Evolutionary conservation across 768 basidiomycete genomes (phyloP), one percentile per base, ranked within the genome.

Genomic region (Chalciporus piperatus): DNA sequence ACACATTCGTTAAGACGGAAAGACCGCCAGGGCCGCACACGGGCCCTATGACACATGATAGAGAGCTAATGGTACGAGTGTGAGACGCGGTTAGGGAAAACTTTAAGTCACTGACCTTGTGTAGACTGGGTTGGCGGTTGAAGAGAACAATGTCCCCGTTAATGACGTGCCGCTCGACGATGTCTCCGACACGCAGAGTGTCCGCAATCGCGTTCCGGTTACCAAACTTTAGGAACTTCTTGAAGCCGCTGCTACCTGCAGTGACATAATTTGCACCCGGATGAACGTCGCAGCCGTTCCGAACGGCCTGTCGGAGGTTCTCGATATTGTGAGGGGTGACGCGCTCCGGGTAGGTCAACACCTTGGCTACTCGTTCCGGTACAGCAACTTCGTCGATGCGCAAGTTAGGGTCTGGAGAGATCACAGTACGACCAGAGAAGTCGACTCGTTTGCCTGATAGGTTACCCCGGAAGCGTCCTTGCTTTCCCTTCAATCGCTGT

Each of bases 1-100:
- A 98, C 97, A 82, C 97, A 99, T 68, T 99, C 97, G 64, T 99
- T 99, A 50, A 99, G 73, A 28, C 97, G 81, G 75, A 99, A 98
- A 1, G 97, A 90, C 57, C 96, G 77, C 97, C 97, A 99, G 20
- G 97, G 97, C 27, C 97, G 79, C 48, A 99, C 81, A 78, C 96
- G 96, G 52, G 90, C 95, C 53, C 94, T 78, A 72, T 99, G 97
- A 66, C 94, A 97, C 93, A 99, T 98, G 67, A 99, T 98, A 6
- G 97, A 98, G 16, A 99, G 77, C 88, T 92, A 48, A 32, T 53
- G 2, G n/a, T 41, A 20, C 30, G 14, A 53, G 57, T 28, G 53
- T 55, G 40, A 52, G 45, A 40, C 3, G 17, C 41, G 6, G 19
- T 55, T 6, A 41, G 3, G 2, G 5, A 52, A 19, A 14, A 52